phyloP scores from a whole-genome alignment of 768 basidiomycete species.

The Kwoniella sp. region DNA sequence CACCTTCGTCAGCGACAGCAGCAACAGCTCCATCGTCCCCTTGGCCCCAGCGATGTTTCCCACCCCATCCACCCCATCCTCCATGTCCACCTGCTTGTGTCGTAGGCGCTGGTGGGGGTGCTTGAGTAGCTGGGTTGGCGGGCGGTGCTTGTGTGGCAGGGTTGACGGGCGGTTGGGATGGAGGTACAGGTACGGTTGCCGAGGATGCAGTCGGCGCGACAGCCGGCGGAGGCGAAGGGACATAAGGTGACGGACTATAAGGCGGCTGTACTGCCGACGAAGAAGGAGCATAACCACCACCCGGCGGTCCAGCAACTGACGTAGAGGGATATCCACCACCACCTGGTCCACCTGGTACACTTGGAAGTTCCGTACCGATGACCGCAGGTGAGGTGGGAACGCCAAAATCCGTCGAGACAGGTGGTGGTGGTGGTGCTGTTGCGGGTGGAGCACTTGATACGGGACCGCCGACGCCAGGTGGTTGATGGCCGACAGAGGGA shows the following conservation, averaged over 20 bases:
- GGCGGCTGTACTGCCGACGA: not conserved
- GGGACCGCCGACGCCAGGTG: not conserved
- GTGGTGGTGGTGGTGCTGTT: not conserved
- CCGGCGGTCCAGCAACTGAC: not conserved
- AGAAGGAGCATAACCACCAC: not conserved
- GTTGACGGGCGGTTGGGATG: not conserved
- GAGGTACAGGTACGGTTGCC: not conserved
- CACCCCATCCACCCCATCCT: not conserved
- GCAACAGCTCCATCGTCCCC: not conserved
- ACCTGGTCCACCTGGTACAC: too few species aligned
- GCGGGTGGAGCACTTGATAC: not conserved
- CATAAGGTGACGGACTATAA: not conserved
- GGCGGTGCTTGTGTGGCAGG: not conserved
- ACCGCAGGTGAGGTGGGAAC: not conserved
- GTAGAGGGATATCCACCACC: not conserved
- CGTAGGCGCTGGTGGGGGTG: not conserved
- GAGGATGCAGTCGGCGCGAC: not conserved
- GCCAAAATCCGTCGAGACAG: slow-evolving; percentile 1
- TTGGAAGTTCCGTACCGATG: not conserved
- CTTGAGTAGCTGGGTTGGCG: not conserved
- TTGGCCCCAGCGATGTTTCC: not conserved
- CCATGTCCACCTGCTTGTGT: not conserved
- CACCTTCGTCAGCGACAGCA: not conserved
- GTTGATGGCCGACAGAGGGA: slow-evolving; percentile 11
- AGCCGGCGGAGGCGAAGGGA: not conserved